phyloP scores from a whole-genome alignment of 2,329 filamentous ascomycete species.

The Tolypocladium nubicola region DNA sequence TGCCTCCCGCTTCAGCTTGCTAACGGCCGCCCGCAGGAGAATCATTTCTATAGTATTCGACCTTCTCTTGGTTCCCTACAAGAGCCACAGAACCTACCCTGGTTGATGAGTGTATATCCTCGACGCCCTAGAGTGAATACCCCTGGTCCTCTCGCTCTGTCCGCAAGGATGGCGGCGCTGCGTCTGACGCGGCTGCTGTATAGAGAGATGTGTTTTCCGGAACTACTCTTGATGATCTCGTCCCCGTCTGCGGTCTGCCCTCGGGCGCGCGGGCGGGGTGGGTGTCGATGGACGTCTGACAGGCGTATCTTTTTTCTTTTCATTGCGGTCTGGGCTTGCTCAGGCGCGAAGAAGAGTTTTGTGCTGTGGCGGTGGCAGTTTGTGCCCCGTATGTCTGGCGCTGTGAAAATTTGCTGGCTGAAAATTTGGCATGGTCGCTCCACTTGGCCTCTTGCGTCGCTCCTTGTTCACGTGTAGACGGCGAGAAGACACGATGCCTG shows the following conservation, averaged over 20 bases:
- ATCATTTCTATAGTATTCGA: slow-evolving; percentile 99
- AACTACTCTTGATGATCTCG: slow-evolving; percentile 69
- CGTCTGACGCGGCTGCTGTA: slow-evolving; percentile 40
- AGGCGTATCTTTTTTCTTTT: slow-evolving; percentile 51
- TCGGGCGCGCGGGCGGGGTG: slow-evolving; percentile 70
- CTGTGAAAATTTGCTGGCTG: not conserved
- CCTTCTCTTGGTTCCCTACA: slow-evolving; percentile 84
- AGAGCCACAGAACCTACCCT: slow-evolving; percentile 90
- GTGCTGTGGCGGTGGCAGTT: no score
- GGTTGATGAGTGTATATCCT: slow-evolving; percentile 87
- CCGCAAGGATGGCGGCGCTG: slow-evolving; percentile 49
- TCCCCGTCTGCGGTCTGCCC: slow-evolving; percentile 62
- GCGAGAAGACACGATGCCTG: no score
- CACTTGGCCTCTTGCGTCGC: no score
- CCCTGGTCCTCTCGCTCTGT: slow-evolving; percentile 47
- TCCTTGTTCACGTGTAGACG: no score
- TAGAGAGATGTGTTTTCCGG: slow-evolving; percentile 51
- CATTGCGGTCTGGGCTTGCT: slow-evolving; percentile 38
- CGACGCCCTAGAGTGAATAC: slow-evolving; percentile 81
- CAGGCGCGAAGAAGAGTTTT: slow-evolving; percentile 39
- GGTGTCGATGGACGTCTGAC: slow-evolving; percentile 87
- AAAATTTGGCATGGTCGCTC: no score
- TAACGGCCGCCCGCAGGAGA: slow-evolving; percentile 41
- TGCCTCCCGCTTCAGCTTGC: slow-evolving; percentile 1
- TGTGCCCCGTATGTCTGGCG: not conserved